phyloP scores from a whole-genome alignment of 441 rosid genomes.

The Breynia disticha region DNA sequence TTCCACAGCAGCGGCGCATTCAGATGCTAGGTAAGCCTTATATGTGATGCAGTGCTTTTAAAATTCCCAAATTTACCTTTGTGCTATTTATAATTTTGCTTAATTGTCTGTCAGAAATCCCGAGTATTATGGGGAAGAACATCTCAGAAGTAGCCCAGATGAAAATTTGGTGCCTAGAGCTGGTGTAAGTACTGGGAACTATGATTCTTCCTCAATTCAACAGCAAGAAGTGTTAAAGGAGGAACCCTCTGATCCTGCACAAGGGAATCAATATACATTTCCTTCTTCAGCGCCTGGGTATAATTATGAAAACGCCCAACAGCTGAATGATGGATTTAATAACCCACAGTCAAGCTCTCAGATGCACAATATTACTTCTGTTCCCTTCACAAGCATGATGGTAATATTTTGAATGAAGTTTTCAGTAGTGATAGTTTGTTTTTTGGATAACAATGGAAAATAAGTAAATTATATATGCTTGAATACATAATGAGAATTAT shows the following conservation, averaged over 20 bases:
- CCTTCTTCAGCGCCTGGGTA: slow-evolving; percentile 58
- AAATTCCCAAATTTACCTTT: neutral
- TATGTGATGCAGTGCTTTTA: neutral
- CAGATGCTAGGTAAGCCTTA: slow-evolving; percentile 25
- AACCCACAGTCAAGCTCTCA: slow-evolving; percentile 58
- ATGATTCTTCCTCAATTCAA: slow-evolving; percentile 55
- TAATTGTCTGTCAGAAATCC: slow-evolving; percentile 42
- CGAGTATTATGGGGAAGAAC: slow-evolving; percentile 70
- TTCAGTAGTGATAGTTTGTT: neutral
- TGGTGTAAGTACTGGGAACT: slow-evolving; percentile 39
- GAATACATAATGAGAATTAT: neutral
- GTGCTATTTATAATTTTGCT: slow-evolving; percentile 5
- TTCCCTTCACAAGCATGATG: slow-evolving; percentile 71
- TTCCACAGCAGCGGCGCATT: slow-evolving; percentile 36
- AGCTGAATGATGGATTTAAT: slow-evolving; percentile 48
- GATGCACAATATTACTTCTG: slow-evolving; percentile 57
- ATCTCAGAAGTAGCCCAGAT: slow-evolving; percentile 46
- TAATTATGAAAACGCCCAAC: slow-evolving; percentile 56
- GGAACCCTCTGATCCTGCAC: slow-evolving; percentile 46
- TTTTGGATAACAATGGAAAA: neutral
- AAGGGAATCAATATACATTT: slow-evolving; percentile 62
- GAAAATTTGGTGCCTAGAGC: slow-evolving; percentile 41
- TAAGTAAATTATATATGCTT: neutral
- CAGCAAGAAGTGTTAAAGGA: slow-evolving; percentile 59
- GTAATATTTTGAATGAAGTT: slow-evolving; percentile 24